Percentiles rank a stretch among this genome's conserved stretches.
Evolutionary conservation across 2,329 filamentous ascomycete species (phyloP).

Genomic region (Curvularia sp.): DNA sequence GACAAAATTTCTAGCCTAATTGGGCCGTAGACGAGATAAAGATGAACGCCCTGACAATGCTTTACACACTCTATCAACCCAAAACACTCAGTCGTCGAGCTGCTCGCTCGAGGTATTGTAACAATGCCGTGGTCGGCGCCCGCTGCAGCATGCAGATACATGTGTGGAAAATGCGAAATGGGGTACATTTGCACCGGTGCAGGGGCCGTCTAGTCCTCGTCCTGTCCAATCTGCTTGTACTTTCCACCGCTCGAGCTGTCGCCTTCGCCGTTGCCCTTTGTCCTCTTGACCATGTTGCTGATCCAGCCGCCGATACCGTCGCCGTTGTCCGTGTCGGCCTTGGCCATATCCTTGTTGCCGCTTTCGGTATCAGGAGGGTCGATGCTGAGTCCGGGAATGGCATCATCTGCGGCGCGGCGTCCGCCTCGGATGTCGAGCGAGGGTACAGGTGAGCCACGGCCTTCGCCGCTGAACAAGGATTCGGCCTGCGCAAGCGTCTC

Average conservation of each 20-base stretch:
- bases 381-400: constrained; percentile 82
- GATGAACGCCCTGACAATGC: constrained; percentile 28
- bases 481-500: constrained; percentile 78
- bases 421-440: constrained; percentile 73
- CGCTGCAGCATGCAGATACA: constrained; percentile 26
- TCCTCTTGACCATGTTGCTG: constrained; percentile 67
- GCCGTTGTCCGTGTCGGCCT: constrained; percentile 37
- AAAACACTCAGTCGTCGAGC: constrained; percentile 31
- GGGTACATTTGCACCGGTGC: constrained; percentile 15
- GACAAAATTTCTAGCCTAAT: constrained; percentile 12
- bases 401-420: constrained; percentile 57
- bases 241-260: constrained; percentile 54
- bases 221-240: constrained; percentile 57
- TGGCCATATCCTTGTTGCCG: constrained; percentile 57
- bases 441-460: constrained; percentile 75
- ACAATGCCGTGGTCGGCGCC: constrained; percentile 23
- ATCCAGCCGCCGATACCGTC: constrained; percentile 75
- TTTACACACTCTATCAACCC: constrained; percentile 39
- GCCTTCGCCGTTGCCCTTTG: constrained; percentile 55
- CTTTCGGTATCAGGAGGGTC: constrained; percentile 72
- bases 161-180: constrained; percentile 27
- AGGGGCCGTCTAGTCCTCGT: constrained; percentile 35
- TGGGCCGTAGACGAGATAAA: constrained; percentile 3
- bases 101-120: constrained; percentile 33
- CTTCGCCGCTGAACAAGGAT: constrained; percentile 73